A percentile compares a stretch with the other conserved stretches of the same genome.
phyloP scores from a whole-genome alignment of 148 eudicot species.

The Euryodendron excelsum region DNA sequence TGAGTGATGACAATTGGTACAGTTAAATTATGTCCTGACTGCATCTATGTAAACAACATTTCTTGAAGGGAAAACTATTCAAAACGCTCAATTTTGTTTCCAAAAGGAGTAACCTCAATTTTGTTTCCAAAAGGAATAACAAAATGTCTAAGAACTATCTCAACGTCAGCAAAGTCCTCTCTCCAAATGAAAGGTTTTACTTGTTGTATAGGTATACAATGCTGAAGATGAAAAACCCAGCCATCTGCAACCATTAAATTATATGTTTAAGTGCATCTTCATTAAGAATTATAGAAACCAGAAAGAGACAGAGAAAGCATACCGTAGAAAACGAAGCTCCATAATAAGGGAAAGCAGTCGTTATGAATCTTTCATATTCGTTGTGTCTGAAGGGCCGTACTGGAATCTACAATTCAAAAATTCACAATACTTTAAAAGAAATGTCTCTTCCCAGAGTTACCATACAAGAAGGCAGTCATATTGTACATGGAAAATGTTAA shows the following conservation, averaged over 20 bases:
- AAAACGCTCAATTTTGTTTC: background rate
- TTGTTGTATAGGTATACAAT: constrained; percentile 73
- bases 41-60: background rate
- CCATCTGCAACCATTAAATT: constrained; percentile 57
- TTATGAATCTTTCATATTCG: constrained; percentile 81
- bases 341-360: constrained; percentile 80
- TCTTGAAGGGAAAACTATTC: background rate
- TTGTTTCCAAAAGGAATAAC: background rate
- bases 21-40: background rate
- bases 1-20: background rate
- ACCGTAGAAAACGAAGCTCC: constrained; percentile 88
- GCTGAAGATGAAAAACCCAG: constrained; percentile 74
- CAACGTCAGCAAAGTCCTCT: background rate
- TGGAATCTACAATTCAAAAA: constrained; percentile 56
- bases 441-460: background rate
- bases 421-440: background rate
- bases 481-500: too few relatives aligned
- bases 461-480: too few relatives aligned
- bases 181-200: constrained; percentile 23
- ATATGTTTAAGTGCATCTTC: background rate
- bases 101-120: background rate
- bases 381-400: constrained; percentile 84
- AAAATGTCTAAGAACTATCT: background rate
- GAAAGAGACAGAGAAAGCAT: background rate
- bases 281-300: background rate